Evolutionary conservation across 768 basidiomycete species (phyloP).

Genomic region (Clitopilus passeckerianus): DNA sequence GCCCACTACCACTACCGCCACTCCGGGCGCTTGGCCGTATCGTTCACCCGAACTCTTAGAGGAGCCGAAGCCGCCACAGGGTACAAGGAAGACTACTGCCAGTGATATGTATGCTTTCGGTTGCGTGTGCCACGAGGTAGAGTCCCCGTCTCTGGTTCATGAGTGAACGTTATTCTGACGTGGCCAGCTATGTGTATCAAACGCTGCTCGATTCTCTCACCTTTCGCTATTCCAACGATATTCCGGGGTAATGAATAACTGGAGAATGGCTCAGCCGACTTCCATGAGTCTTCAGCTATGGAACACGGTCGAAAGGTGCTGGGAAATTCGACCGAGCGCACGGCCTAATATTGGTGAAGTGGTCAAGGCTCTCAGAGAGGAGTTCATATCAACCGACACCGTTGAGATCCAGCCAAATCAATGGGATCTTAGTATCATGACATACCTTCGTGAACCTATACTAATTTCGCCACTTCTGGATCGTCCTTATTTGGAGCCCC

Average conservation of each 20-base stretch:
- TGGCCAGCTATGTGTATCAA: conserved; percentile 9
- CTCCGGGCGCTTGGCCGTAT: conserved; percentile 7
- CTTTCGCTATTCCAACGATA: conserved; percentile 12
- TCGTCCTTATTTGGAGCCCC: not conserved
- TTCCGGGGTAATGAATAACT: conserved; percentile 12
- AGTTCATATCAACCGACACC: not conserved
- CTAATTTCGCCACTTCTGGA: not conserved
- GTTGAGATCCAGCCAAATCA: not conserved
- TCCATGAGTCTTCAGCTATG: conserved; percentile 20
- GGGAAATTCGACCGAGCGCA: not conserved
- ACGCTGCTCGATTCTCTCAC: conserved; percentile 8
- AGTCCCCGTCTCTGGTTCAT: no score
- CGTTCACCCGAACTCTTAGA: conserved; percentile 13
- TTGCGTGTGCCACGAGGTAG: conserved; percentile 27
- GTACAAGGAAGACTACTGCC: conserved; percentile 7
- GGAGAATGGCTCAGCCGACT: conserved; percentile 5
- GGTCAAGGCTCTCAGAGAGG: not conserved
- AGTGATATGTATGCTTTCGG: conserved; percentile 30
- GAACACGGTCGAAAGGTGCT: conserved; percentile 16
- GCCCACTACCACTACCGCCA: conserved; percentile 7
- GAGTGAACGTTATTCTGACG: no score
- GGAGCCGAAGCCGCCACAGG: conserved; percentile 1
- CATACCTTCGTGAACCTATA: not conserved
- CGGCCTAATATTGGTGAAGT: not conserved
- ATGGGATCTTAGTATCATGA: not conserved